phyloP scores from a whole-genome alignment of 345 rosid species.

The Dipteronia dyeriana region DNA sequence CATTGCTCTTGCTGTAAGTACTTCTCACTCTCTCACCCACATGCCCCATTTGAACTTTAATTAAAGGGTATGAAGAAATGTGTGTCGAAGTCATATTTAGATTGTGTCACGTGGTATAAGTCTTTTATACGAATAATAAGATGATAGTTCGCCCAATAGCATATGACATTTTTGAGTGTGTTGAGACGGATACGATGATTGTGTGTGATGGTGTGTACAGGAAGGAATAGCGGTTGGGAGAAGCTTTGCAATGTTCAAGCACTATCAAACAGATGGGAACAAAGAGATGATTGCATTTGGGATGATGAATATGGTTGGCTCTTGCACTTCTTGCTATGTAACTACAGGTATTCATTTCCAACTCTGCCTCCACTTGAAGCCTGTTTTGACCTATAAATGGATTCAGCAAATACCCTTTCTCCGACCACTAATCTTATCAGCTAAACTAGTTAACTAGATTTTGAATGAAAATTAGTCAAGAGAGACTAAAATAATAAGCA shows the following conservation, averaged over 20 bases:
- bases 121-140: neutral
- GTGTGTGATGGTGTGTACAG: conserved; percentile 31
- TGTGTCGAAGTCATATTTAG: no score
- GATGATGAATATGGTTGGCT: conserved; percentile 88
- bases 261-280: conserved; percentile 92
- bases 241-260: conserved; percentile 88
- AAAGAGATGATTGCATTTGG: conserved; percentile 98
- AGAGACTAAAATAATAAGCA: no score
- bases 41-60: no score
- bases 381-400: no score
- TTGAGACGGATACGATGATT: no score
- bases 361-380: neutral
- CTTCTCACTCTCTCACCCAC: neutral
- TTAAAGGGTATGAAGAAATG: no score
- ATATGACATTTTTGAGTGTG: no score
- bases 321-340: conserved; percentile 90
- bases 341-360: conserved; percentile 54
- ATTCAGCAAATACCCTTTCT: no score
- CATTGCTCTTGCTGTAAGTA: conserved; percentile 89
- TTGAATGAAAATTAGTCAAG: no score
- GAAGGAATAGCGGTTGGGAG: conserved; percentile 98
- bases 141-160: no score
- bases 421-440: neutral
- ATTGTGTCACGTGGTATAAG: neutral
- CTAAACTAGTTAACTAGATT: no score